These are phyloP conservation scores for Gliomastix tumulicola DNA, from an alignment of 2,329 filamentous ascomycete genomes.

Conservation along the genomic window DNA sequence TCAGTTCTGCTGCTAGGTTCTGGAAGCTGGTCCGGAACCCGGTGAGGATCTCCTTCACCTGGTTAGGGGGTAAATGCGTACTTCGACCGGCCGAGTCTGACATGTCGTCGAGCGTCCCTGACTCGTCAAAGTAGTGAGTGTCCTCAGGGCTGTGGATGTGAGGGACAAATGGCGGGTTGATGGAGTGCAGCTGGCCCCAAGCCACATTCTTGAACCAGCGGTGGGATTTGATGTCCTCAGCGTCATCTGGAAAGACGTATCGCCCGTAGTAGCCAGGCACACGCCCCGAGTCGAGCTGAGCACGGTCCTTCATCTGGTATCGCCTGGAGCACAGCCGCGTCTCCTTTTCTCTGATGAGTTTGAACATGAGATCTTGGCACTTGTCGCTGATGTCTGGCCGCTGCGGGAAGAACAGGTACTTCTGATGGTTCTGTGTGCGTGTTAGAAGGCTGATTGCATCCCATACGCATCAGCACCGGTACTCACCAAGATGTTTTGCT, in stretches of 20 bases:
- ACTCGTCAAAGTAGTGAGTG: constrained; percentile 87
- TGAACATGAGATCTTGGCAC: constrained; percentile 71
- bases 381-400: constrained; percentile 58
- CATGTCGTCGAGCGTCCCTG: constrained; percentile 63
- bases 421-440: constrained; percentile 58
- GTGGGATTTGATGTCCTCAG: constrained; percentile 83
- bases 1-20: constrained; percentile 33
- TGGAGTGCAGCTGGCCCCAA: constrained; percentile 69
- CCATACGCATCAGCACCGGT: not conserved
- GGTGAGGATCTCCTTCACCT: constrained; percentile 22
- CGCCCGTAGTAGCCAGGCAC: constrained; percentile 25
- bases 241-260: constrained; percentile 77
- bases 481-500: constrained; percentile 73
- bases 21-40: constrained; percentile 33
- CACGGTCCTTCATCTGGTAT: constrained; percentile 61
- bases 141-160: constrained; percentile 61
- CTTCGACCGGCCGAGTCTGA: too few species aligned
- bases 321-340: constrained; percentile 67
- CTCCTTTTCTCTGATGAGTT: constrained; percentile 68
- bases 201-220: constrained; percentile 75
- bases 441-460: constrained; percentile 5
- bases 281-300: constrained; percentile 10
- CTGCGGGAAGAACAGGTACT: constrained; percentile 63
- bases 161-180: constrained; percentile 73
- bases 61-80: too few species aligned